Evolutionary conservation across 129 eudicot species (phyloP).

Genomic region (Lonicera japonica): DNA sequence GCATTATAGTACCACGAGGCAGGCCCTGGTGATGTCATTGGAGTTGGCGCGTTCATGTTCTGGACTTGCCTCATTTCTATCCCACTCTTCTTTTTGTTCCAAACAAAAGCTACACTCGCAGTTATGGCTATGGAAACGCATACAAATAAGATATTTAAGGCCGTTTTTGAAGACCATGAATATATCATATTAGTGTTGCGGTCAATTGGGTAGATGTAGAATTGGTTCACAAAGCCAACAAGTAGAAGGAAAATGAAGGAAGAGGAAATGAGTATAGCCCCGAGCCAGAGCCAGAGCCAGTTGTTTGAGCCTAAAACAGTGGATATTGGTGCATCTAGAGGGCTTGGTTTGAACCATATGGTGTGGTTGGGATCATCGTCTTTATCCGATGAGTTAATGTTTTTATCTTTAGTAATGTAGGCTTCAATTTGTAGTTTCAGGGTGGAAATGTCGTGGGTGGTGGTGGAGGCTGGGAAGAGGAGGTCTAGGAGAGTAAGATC

Average conservation of each 20-base stretch:
- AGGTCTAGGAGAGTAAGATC: slow-evolving; percentile 55
- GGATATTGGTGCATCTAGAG: slow-evolving; percentile 36
- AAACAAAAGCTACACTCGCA: slow-evolving; percentile 33
- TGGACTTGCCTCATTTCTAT: slow-evolving; percentile 30
- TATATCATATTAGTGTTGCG: slow-evolving; percentile 32
- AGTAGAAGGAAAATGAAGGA: slow-evolving; percentile 20
- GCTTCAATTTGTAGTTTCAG: slow-evolving; percentile 42
- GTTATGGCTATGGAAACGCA: slow-evolving; percentile 34
- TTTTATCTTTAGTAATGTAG: slow-evolving; percentile 40
- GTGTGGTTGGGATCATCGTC: slow-evolving; percentile 26
- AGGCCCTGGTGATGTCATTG: slow-evolving; percentile 36
- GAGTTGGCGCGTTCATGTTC: slow-evolving; percentile 29
- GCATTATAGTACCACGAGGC: slow-evolving; percentile 32
- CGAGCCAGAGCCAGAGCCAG: slow-evolving; percentile 33
- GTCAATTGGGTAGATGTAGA: slow-evolving; percentile 36
- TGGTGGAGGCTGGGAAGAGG: slow-evolving; percentile 36
- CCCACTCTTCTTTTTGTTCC: slow-evolving; percentile 45
- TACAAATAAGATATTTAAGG: slow-evolving; percentile 26
- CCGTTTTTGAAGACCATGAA: slow-evolving; percentile 23
- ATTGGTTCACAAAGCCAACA: slow-evolving; percentile 23
- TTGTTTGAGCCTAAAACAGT: slow-evolving; percentile 30
- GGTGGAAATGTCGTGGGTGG: slow-evolving; percentile 26
- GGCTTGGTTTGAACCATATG: slow-evolving; percentile 37
- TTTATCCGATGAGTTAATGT: slow-evolving; percentile 13
- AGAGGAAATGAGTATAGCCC: slow-evolving; percentile 27